Evolutionary conservation across 495 filamentous ascomycete species (phyloP), one percentile per base, ranked within the genome.

Genomic region (Penicillium nucicola): DNA sequence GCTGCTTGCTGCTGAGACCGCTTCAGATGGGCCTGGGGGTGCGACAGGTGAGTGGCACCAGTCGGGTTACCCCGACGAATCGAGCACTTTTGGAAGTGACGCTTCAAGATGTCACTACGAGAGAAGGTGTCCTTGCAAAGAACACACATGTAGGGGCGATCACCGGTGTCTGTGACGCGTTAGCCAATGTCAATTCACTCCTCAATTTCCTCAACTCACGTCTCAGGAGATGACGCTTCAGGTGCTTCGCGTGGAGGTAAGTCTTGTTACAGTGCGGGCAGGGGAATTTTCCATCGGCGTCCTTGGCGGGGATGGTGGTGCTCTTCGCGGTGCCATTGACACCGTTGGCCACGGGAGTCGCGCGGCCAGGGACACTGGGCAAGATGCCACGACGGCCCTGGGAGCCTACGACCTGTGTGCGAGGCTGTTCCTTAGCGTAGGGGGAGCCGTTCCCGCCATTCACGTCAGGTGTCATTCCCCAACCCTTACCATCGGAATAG

Each of bases 61-160:
- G 88, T 95, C 20, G 92, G 92, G 74, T 97, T 97, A 38, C 93
- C 93, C 56, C 93, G 84, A 56, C 93, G 84, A 44, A 96, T 85
- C 25, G 92, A 96, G 72, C 93, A 98, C 72, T 98, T 98, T 66
- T 95, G 89, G 68, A 98, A 98, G 69, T 98, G 93, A 50, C 93
- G 87, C 76, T 98, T 98, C 65, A 98, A 74, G 56, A 98, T 98
- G 68, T 98, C 93, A 75, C 89, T 95, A 64, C 93, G 85, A 20
- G 92, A 96, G 73, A 98, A 98, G n/a, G 89, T 97, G 69, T 98
- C 93, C 66, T 91, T 87, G 76, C 93, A 98, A 36, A 98, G 79
- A 52, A 90, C 86, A 74, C 93, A 98, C 82, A 90, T 90, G 75
- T 98, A 98, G 22, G 93, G 93, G 44, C 93, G 87, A 65, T 95